Conservation (phyloP, 2,329 filamentous ascomycete species). For the Coniochaeta sp. region DNA sequence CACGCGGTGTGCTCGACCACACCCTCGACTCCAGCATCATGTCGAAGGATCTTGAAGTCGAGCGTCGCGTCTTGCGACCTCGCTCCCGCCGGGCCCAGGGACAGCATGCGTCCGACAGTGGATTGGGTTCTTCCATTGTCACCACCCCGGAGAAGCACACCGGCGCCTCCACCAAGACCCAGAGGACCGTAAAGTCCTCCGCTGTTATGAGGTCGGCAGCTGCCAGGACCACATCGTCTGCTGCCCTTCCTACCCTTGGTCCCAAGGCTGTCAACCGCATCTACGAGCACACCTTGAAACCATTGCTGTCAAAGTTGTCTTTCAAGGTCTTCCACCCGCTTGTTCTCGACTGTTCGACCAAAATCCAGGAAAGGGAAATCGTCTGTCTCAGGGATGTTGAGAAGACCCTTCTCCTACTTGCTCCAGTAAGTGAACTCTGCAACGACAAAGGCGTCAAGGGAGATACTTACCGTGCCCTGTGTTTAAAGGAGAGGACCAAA, state of each 20-base stretch:
- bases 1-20: slow-evolving; percentile 51
- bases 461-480: slow-evolving; percentile 63
- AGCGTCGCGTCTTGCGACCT: slow-evolving; percentile 45
- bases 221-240: slow-evolving; percentile 34
- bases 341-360: slow-evolving; percentile 68
- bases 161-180: slow-evolving; percentile 35
- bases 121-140: slow-evolving; percentile 74
- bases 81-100: slow-evolving; percentile 48
- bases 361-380: slow-evolving; percentile 79
- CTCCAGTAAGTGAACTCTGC: slow-evolving; percentile 73
- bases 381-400: slow-evolving; percentile 88
- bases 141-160: slow-evolving; percentile 48
- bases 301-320: slow-evolving; percentile 64
- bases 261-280: slow-evolving; percentile 69
- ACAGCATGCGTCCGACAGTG: slow-evolving; percentile 77
- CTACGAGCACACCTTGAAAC: slow-evolving; percentile 69
- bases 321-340: slow-evolving; percentile 78
- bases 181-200: slow-evolving; percentile 33
- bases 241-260: slow-evolving; percentile 56
- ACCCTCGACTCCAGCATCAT: slow-evolving; percentile 45
- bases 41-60: slow-evolving; percentile 31
- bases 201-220: slow-evolving; percentile 54
- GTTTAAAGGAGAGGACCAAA: slow-evolving; percentile 71
- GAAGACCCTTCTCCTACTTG: slow-evolving; percentile 84
- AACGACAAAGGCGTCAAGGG: slow-evolving; percentile 49